Evolutionary conservation across 2,329 filamentous ascomycete species (phyloP).

Genomic region (Colletotrichum scovillei): DNA sequence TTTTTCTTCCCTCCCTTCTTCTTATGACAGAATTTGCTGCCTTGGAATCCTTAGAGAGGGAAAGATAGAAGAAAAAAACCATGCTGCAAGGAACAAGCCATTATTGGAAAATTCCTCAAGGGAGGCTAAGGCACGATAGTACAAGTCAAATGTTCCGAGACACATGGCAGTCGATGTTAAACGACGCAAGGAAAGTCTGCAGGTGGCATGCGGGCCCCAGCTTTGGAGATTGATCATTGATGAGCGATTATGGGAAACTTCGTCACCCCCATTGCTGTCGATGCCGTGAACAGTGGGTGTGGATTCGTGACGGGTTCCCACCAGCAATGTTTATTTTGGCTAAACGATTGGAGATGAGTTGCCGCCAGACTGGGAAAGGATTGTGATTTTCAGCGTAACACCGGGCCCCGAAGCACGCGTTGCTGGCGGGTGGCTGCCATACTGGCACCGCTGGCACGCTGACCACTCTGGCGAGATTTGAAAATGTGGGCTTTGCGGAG

Average conservation of each 20-base stretch:
- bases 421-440: background rate
- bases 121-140: background rate
- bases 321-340: conserved; percentile 4
- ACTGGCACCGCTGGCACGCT: background rate
- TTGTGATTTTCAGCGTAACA: background rate
- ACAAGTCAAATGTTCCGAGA: background rate
- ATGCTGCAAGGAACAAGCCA: background rate
- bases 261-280: background rate
- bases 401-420: background rate
- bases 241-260: conserved; percentile 3
- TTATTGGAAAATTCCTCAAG: background rate
- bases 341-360: background rate
- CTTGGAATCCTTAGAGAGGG: background rate
- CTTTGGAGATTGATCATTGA: background rate
- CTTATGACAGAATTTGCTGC: background rate
- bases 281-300: background rate
- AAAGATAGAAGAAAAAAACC: background rate
- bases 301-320: background rate
- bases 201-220: conserved; percentile 2
- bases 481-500: conserved; percentile 19
- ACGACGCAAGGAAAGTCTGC: background rate
- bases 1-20: background rate
- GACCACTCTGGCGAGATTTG: background rate
- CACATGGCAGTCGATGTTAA: background rate
- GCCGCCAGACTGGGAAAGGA: background rate